Evolutionary conservation across 306 rosid species (phyloP), one percentile per base, ranked within the genome.

Genomic region (Bauhinia variegata): DNA sequence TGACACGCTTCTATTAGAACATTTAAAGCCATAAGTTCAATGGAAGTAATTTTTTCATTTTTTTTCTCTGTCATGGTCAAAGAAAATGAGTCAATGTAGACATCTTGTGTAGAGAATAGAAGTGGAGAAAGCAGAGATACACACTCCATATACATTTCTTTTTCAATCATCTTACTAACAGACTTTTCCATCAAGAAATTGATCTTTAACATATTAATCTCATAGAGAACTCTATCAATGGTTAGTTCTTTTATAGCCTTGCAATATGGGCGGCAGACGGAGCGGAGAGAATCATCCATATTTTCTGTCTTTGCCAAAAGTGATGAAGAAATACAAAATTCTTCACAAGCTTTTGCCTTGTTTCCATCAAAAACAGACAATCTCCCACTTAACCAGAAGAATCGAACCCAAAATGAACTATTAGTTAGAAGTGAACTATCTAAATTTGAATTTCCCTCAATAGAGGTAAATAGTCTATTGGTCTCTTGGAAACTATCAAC

Each of bases 301-400:
- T 60, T 60, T 70, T 82, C 78, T 72, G 60, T 72, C 51, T 83
- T 83, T 18, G 11, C 81, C 87, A 93, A 74, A 81, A 88, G 89
- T 48, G 95, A 79, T 78, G 89, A 76, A 39, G 91, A 84, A 64
- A 70, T 74, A 68, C 86, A 76, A 53, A 89, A 78, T 70, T 93
- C 93, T 73, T 86, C 88, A 49, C 79, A 85, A 43, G 96, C 87
- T 81, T 93, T 93, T 83, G 70, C 88, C 77, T 76, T 89, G 86
- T 89, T 80, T 18, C 86, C 88, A 65, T 93, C 95, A 64, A 81
- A 78, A 71, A 83, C 67, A 67, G 97, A 89, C 78, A 93, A 67
- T 68, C 95, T 87, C 59, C 98, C 97, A 65, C 97, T 89, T 63
- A 93, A 71, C 98, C 98, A 93, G 83, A 88, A 93, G 67, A 86